Base-by-base conservation (phyloP, 2,329 filamentous ascomycete species). In the Juglanconis juglandina region DNA sequence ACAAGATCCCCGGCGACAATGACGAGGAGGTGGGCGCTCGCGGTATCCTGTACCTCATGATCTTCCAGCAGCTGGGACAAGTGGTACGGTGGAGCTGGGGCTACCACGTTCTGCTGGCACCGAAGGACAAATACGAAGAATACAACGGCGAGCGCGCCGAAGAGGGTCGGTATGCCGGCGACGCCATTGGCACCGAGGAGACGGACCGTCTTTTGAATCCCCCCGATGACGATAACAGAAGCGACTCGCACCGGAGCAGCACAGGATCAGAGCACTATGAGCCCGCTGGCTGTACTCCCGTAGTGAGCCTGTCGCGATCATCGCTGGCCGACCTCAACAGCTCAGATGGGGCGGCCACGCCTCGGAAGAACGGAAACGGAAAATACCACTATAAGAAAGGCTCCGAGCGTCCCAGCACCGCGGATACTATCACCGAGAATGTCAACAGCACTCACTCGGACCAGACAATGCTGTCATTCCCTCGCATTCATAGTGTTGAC, bases 41-140 rank as follows among this genome's bases (percentile, higher is more conserved):
- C 63, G 95, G 95, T 62, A 98, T 99, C 63, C 79, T 99, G 1
- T 99, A 99, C 71, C 83, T 99, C 10, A 82, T 99, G 63, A 96
- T 99, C 66, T 99, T 99, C 77, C 95, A 99, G 76, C 95, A 99
- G 73, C 85, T 99, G 3, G 95, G 95, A 30, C 95, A 99, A 75
- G 80, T 98, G 33, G 88, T 99, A 24, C 86, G 95, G 61, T 99
- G 95, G 95, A 97, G 91, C 64, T 99, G 95, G 95, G 95, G 95
- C 10, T 98, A 96, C 74, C 92, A 96, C 68, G 88, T 98, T 42
- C 81, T 99, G 17, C 80, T 99, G n/a, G 93, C 93, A 17, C 92
- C 94, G 17, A 89, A 91, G 66, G 86, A 88, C 53, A 84, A 84
- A 64, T 91, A 91, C 68, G 79, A 82, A 11, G 86, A 90, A 56